These are phyloP conservation scores for Microbotryum lychnidis-dioicae DNA, from an alignment of 1,284 basidiomycete genomes.

Conservation along the genomic window DNA sequence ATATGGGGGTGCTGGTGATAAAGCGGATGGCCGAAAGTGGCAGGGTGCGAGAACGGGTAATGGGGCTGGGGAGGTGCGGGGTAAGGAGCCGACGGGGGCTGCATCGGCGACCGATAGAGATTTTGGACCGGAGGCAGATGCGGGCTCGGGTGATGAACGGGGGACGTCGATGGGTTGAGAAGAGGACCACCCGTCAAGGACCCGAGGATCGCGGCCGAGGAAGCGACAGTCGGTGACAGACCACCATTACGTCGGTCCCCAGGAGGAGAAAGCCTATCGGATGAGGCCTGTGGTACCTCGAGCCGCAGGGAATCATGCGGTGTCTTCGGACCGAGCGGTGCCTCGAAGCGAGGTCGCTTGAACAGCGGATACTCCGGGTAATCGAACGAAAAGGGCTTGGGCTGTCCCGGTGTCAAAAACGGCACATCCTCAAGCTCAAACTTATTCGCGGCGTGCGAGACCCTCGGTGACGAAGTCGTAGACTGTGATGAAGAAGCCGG, in stretches of 20 bases:
- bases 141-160: not conserved
- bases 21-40: not conserved
- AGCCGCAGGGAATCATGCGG: not conserved
- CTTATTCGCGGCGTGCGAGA: not conserved
- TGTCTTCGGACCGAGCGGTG: not conserved
- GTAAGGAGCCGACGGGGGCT: not conserved
- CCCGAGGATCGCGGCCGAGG: slow-evolving; percentile 29
- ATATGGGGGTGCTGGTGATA: not conserved
- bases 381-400: not conserved
- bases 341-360: not conserved
- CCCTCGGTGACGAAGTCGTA: not conserved
- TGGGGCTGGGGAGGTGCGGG: not conserved
- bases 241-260: slow-evolving; percentile 4
- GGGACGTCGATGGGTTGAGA: not conserved
- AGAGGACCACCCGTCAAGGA: slow-evolving; percentile 7
- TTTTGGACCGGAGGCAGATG: not conserved
- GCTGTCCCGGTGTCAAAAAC: not conserved
- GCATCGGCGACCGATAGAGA: not conserved
- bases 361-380: not conserved
- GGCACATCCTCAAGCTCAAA: slow-evolving; percentile 27
- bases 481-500: slow-evolving; percentile 3
- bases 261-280: too few relatives aligned
- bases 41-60: not conserved
- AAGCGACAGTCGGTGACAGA: slow-evolving; percentile 28
- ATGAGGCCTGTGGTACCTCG: not conserved